These are phyloP conservation scores for Backusella circina DNA, from an alignment of 192 early-diverging fungal species.

Conservation along the genomic window DNA sequence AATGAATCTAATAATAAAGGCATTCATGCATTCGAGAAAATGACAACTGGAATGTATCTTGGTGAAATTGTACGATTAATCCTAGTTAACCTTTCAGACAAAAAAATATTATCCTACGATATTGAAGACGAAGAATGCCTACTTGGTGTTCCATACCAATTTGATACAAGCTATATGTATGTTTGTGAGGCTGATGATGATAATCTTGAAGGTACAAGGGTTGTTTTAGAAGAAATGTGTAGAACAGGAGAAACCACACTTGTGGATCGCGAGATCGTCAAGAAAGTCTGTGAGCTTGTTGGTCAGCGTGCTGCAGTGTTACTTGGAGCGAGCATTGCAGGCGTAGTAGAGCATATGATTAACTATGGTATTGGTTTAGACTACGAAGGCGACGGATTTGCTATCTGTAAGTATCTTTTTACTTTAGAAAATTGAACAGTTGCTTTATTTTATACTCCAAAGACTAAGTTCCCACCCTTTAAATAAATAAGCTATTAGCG, in stretches of 20 bases:
- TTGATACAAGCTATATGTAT: slow-evolving; percentile 74
- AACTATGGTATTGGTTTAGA: slow-evolving; percentile 23
- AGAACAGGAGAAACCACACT: slow-evolving; percentile 60
- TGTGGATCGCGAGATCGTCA: slow-evolving; percentile 77
- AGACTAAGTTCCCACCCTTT: background rate
- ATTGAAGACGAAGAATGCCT: slow-evolving; percentile 34
- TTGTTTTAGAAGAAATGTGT: slow-evolving; percentile 70
- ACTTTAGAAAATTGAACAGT: background rate
- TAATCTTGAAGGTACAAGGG: slow-evolving; percentile 56
- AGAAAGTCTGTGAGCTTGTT: slow-evolving; percentile 72
- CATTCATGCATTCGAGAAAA: slow-evolving; percentile 86
- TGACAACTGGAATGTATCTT: slow-evolving; percentile 90
- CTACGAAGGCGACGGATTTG: slow-evolving; percentile 20
- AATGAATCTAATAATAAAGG: slow-evolving; percentile 74
- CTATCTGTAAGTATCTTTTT: slow-evolving; percentile 33
- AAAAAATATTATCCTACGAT: slow-evolving; percentile 56
- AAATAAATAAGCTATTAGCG: slow-evolving; percentile 31
- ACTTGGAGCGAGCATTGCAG: slow-evolving; percentile 58
- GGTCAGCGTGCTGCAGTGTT: slow-evolving; percentile 70
- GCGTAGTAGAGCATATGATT: slow-evolving; percentile 41
- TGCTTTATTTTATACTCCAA: background rate
- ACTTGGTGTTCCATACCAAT: slow-evolving; percentile 63
- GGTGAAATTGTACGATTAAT: slow-evolving; percentile 82
- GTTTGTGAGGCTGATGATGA: slow-evolving; percentile 69
- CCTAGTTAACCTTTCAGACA: slow-evolving; percentile 73